Base-by-base conservation (phyloP, 805 yeast genomes). In the Wickerhamomyces rabaulensis region DNA sequence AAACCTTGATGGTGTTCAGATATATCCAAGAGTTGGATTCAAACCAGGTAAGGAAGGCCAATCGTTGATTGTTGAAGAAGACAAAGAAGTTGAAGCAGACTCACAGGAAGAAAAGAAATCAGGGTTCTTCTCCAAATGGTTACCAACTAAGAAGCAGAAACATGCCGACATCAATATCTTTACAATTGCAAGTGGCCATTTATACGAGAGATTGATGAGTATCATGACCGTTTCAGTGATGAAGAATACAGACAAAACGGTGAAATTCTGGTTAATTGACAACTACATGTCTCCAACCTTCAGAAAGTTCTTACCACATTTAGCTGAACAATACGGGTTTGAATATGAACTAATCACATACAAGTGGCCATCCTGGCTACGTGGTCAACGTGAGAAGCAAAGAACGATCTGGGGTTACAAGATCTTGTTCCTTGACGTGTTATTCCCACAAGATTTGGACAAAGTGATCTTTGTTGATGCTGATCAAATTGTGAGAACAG, bases 291-390 rank as follows among this genome's bases (percentile, higher is more conserved):
- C 95, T 21, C 82, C 90, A 36, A 67, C 78, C 3, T 80, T 91
- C 58, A 81, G 77, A 59, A 58, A 67, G 25, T 75, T 79, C 42
- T 59, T 88, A n/a, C 86, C 88, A 0, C 52, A 58, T 15, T 57
- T 88, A 46, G 82, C 95, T 0, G 62, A 68, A 16, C 60, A 75
- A 45, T 78, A 76, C 57, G 79, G 80, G 1, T 85, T 87, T 58
- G 75, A 83, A 42, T 87, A 82, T 58, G 92, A 89, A 56, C 65
- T 89, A 40, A 71, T 94, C n/a, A 79, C 85, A 1, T 92, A 87
- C 63, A 84, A 85, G 52, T 92, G 99, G 99, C 99, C 99, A 13
- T 63, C 71, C 9, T 92, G 97, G 96, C 69, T 92, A 19, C 75
- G 91, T 42, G 74, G 75, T 3, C 98, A 92, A 65, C 64, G 83